Evolutionary conservation across 495 filamentous ascomycete species (phyloP), one percentile per base, ranked within the genome.

Genomic region (Rhypophila decipiens): DNA sequence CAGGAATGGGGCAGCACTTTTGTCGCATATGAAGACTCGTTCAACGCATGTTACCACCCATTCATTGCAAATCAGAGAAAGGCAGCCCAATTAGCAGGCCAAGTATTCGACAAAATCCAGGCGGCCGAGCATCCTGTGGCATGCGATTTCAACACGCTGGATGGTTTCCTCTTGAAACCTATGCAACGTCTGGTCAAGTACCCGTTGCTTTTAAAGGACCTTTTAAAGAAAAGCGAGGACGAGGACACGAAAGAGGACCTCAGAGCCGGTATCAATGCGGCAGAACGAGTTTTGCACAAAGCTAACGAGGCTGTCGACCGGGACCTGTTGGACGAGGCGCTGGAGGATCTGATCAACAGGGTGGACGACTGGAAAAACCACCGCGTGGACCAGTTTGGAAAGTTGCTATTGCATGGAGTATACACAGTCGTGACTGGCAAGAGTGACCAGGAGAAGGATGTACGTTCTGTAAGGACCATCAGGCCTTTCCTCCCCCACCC

Each of bases 361-460:
- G 93, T 98, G 1, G 93, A 97, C 58, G 93, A 98, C 63, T 98
- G 93, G 93, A 97, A 96, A 62, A 82, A 88, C 24, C 86, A 97
- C 60, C 80, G 83, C 33, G 81, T 96, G 22, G 87, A 95, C 35
- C 79, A 85, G 18, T 97, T 98, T 61, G 93, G 93, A 15, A 86
- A 88, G 33, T 68, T 98, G 23, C 71, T 98, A 13, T 75, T 96
- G 2, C 86, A 91, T 56, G 93, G 93, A n/a, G 87, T 87, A 24
- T 96, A 95, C 64, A 86, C 88, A 3, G 93, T 98, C 15, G 72
- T 96, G 17, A 97, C 95, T 49, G 88, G 89, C 41, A 58, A 82
- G 79, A 51, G 78, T 58, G 87, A 91, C 47, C 78, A 80, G 17
- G 87, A 93, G 66, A 82, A 87, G 76, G 88, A 95, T 71, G 88